These are phyloP conservation scores for Trichophyton verrucosum DNA, from an alignment of 2,329 filamentous ascomycete species.

Conservation along the genomic window DNA sequence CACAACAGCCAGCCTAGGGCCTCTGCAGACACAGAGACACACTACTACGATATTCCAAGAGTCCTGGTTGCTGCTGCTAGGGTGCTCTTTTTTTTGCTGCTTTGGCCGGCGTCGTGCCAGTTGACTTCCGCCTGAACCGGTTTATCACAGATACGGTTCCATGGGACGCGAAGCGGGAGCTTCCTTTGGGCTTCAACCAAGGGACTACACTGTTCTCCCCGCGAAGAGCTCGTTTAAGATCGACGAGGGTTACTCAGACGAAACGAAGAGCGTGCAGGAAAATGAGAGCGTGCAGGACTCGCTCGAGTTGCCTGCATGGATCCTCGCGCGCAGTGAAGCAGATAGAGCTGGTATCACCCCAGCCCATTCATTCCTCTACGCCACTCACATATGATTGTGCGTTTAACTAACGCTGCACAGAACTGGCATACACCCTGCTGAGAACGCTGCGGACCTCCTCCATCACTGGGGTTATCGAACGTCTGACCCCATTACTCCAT, in stretches of 20 bases:
- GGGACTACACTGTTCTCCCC: not conserved
- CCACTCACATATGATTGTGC: not conserved
- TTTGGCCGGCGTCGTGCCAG: not conserved
- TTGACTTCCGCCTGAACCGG: not conserved
- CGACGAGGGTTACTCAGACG: slow-evolving; percentile 81
- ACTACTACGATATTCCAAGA: too few relatives aligned
- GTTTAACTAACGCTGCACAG: slow-evolving; percentile 35
- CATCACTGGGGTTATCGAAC: slow-evolving; percentile 67
- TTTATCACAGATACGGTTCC: not conserved
- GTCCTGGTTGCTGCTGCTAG: too few relatives aligned
- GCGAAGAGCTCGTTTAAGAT: slow-evolving; percentile 41
- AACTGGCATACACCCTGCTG: slow-evolving; percentile 67
- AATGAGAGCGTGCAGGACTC: slow-evolving; percentile 30
- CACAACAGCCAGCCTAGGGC: not conserved
- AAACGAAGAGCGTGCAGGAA: slow-evolving; percentile 41
- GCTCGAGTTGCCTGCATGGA: slow-evolving; percentile 41
- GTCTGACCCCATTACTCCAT: slow-evolving; percentile 70
- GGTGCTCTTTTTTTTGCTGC: not conserved
- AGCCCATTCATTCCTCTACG: not conserved
- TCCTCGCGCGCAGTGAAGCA: slow-evolving; percentile 42
- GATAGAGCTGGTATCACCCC: slow-evolving; percentile 40
- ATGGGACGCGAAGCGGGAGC: not conserved
- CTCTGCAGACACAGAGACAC: too few relatives aligned
- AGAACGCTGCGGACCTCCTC: slow-evolving; percentile 66
- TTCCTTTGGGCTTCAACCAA: not conserved